Conservation (phyloP, 371 early-diverging fungal genomes). For the Dinochytrium kinnereticum region DNA sequence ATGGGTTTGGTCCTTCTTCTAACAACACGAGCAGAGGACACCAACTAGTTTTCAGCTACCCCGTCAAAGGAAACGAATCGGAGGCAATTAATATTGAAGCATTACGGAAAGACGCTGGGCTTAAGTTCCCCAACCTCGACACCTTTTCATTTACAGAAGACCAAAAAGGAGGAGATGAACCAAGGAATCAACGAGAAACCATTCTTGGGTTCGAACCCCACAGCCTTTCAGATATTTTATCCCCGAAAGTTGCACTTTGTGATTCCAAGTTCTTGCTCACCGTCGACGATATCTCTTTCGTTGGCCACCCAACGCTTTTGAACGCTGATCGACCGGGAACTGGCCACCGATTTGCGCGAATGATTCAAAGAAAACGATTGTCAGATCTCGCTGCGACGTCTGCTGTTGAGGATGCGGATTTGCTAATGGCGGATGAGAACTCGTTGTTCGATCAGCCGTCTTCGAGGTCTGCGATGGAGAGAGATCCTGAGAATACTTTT, state of each 20-base stretch:
- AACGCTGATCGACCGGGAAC: constrained; percentile 54
- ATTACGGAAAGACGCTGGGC: not conserved
- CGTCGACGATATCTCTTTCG: constrained; percentile 78
- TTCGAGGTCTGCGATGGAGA: not conserved
- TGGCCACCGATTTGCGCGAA: constrained; percentile 47
- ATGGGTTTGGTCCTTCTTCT: not conserved
- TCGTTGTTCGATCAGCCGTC: not conserved
- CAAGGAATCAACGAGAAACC: constrained; percentile 7
- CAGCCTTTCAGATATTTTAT: constrained; percentile 74
- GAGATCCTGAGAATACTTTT: not conserved
- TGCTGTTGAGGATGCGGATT: not conserved
- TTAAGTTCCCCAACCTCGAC: not conserved
- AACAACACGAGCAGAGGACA: constrained; percentile 65
- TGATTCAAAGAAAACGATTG: constrained; percentile 46
- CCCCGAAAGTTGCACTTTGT: constrained; percentile 74
- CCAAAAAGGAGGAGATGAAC: not conserved
- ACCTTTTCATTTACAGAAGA: not conserved
- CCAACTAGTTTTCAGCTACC: constrained; percentile 72
- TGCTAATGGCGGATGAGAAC: constrained; percentile 13
- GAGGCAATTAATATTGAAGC: constrained; percentile 3
- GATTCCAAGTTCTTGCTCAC: constrained; percentile 79
- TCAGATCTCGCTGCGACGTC: constrained; percentile 12
- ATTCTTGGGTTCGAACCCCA: constrained; percentile 71
- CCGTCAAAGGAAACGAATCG: constrained; percentile 51
- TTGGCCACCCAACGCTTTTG: constrained; percentile 60